Conservation (phyloP, 257 asterid genomes). For the Solanum arcanum region DNA sequence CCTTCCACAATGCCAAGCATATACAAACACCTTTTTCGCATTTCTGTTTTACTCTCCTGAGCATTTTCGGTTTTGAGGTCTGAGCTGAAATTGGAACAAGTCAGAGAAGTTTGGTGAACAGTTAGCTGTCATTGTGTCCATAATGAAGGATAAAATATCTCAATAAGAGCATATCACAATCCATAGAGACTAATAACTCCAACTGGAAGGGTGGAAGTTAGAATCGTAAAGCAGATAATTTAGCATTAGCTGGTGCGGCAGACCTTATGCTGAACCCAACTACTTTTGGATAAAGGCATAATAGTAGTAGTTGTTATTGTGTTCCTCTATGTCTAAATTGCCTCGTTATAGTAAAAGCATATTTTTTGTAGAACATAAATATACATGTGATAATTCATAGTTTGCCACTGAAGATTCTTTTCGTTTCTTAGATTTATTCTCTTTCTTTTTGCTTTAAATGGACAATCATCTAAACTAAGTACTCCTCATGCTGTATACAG, state of each 20-base stretch:
- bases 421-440: neutral
- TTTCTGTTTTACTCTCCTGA: neutral
- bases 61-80: neutral
- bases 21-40: neutral
- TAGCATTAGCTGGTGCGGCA: neutral
- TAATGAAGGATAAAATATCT: neutral
- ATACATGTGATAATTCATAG: neutral
- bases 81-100: neutral
- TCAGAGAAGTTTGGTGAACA: neutral
- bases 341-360: neutral
- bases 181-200: neutral
- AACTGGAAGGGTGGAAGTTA: neutral
- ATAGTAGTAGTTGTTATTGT: neutral
- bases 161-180: neutral
- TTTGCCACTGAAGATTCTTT: neutral
- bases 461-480: neutral
- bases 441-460: neutral
- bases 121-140: neutral
- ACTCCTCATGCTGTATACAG: slow-evolving; percentile 29
- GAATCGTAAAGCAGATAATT: neutral
- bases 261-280: neutral
- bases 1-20: neutral
- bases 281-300: neutral
- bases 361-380: neutral
- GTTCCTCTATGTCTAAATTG: neutral